Evolutionary conservation across 2,329 filamentous ascomycete species (phyloP), one percentile per base, ranked within the genome.

Genomic region (Aspergillus sp.): DNA sequence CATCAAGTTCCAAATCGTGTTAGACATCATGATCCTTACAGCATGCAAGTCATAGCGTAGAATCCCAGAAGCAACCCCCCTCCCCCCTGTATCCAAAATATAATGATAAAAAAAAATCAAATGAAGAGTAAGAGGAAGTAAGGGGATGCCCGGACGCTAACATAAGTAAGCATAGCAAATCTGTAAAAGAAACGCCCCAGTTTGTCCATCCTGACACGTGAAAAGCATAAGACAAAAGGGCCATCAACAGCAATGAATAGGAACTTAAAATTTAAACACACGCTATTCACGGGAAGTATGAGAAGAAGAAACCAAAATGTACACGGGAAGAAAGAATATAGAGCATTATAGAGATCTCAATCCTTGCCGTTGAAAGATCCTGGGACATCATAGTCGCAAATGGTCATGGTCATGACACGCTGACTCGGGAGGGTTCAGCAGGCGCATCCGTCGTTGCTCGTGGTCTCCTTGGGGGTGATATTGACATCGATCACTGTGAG

Each of bases 401-500:
- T 41, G 54, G 52, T 43, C 51, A 45, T 51, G 45, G 45, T 41
- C 25, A 44, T 41, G 45, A 35, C 33, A 35, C 33, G 47, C 38
- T 48, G 46, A 49, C 43, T 52, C 37, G 49, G 43, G 47, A 35
- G 42, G 25, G 53, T 51, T 50, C 43, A 87, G 72, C 84, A 87
- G 43, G 82, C 74, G 68, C 86, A 90, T 49, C 84, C 83, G 52
- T 90, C 85, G 69, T 90, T 87, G 63, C 77, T 79, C 54, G 82
- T 73, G 50, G 82, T 80, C 56, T 78, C 74, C 58, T 81, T 78
- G 47, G 81, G 81, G 70, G 83, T 88, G 64, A 90, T 90, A 72
- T 91, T 93, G 59, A 95, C 89, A 72, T 95, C 88, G 65, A 95
- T 95, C 87, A 93, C 88, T 93, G 48, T n/a, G 30, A 35, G 12